phyloP scores from a whole-genome alignment of 306 rosid species.

The Ormosia semicastrata region DNA sequence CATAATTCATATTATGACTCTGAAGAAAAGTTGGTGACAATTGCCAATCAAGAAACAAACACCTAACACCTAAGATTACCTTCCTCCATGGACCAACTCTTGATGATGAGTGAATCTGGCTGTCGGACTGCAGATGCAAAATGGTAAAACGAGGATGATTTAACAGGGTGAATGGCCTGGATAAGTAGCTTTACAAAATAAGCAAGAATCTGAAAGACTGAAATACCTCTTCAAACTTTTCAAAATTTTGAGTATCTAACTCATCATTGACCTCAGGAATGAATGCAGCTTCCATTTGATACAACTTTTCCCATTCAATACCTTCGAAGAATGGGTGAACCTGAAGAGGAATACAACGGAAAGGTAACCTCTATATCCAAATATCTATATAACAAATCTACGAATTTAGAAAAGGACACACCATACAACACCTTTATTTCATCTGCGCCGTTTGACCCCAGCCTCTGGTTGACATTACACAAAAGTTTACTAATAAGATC shows the following conservation, averaged over 20 bases:
- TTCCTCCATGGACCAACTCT: slow-evolving; percentile 95
- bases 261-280: slow-evolving; percentile 93
- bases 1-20: background rate
- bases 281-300: slow-evolving; percentile 95
- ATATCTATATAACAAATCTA: slow-evolving; percentile 19
- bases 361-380: slow-evolving; percentile 38
- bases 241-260: slow-evolving; percentile 96
- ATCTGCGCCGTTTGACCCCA: slow-evolving; percentile 78
- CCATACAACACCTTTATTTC: slow-evolving; percentile 97
- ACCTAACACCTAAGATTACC: slow-evolving; percentile 46
- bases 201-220: slow-evolving; percentile 16
- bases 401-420: slow-evolving; percentile 66
- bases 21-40: background rate
- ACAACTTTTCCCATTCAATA: slow-evolving; percentile 76
- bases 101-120: slow-evolving; percentile 56
- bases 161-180: slow-evolving; percentile 13
- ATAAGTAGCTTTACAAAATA: slow-evolving; percentile 10
- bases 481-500: slow-evolving; percentile 76
- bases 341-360: slow-evolving; percentile 44
- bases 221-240: slow-evolving; percentile 93
- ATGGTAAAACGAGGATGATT: background rate
- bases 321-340: slow-evolving; percentile 71
- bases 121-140: slow-evolving; percentile 53
- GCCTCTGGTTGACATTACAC: slow-evolving; percentile 76
- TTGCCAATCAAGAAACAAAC: background rate